These are phyloP conservation scores for Stenocarpella maydis DNA, from an alignment of 2,329 filamentous ascomycete species.

Conservation along the genomic window DNA sequence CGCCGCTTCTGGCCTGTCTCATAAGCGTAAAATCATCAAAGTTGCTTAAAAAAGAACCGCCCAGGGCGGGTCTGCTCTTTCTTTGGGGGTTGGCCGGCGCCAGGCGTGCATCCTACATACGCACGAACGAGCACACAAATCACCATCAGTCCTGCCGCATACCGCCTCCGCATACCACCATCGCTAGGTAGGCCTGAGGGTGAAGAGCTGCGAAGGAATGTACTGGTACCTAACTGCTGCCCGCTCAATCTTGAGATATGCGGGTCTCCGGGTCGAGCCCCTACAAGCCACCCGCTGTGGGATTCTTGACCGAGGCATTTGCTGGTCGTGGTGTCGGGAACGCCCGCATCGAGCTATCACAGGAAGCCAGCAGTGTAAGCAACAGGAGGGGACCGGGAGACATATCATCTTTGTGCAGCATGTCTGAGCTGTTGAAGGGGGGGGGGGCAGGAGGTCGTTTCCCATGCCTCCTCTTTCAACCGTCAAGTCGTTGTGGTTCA, in stretches of 20 bases:
- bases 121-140: neutral
- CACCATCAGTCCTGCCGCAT: constrained; percentile 3
- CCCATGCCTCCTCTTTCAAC: constrained; percentile 13
- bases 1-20: constrained; percentile 26
- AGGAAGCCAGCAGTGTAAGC: neutral
- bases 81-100: constrained; percentile 17
- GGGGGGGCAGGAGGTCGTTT: constrained; percentile 1
- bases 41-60: constrained; percentile 33
- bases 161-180: neutral
- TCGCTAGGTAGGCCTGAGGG: neutral
- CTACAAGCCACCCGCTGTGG: neutral
- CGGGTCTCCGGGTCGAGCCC: constrained; percentile 13
- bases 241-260: constrained; percentile 21
- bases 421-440: neutral
- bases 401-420: neutral
- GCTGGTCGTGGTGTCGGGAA: neutral
- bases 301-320: neutral
- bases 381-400: neutral
- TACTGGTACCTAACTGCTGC: constrained; percentile 15
- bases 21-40: constrained; percentile 29
- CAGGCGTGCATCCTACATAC: constrained; percentile 17
- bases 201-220: neutral
- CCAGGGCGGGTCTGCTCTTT: constrained; percentile 12
- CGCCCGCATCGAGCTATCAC: neutral
- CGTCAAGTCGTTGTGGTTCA: constrained; percentile 29